Percentiles rank a stretch among this genome's conserved stretches.
phyloP scores from a whole-genome alignment of 2,329 filamentous ascomycete species.

The Alternaria sp. region DNA sequence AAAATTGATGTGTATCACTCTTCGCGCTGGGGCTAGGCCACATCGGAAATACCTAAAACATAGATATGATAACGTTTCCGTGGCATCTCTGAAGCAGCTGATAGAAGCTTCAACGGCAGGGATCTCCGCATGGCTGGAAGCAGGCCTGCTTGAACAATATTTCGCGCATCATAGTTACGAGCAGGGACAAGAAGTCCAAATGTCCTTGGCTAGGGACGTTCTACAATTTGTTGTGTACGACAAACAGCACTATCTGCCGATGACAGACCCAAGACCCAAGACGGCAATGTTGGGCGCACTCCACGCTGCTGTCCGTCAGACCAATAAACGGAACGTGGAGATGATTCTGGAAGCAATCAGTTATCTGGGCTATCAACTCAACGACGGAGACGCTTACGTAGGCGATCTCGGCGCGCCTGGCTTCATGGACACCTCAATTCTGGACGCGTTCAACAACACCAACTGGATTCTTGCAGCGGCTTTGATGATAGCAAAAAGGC shows the following conservation, averaged over 20 bases:
- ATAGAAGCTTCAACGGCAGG: not conserved
- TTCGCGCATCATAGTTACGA: not conserved
- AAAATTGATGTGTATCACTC: not conserved
- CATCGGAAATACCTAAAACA: not conserved
- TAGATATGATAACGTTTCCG: not conserved
- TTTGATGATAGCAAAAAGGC: not conserved
- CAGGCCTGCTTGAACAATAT: not conserved
- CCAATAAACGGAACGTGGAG: not conserved
- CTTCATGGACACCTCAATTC: not conserved
- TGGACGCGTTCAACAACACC: not conserved
- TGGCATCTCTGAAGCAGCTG: not conserved
- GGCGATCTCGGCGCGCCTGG: no score
- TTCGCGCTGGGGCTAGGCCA: not conserved
- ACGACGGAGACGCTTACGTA: not conserved
- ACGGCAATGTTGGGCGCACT: not conserved
- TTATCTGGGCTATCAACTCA: not conserved
- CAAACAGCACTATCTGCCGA: not conserved
- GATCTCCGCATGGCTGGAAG: not conserved
- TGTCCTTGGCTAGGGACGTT: not conserved
- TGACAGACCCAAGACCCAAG: not conserved
- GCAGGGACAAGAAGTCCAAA: not conserved
- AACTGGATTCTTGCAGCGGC: not conserved
- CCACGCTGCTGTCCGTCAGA: accelerated
- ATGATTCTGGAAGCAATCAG: not conserved
- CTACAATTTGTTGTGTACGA: not conserved